Evolutionary conservation across 108 stramenopile species (phyloP).

Genomic region (Epithemia pelagica): DNA sequence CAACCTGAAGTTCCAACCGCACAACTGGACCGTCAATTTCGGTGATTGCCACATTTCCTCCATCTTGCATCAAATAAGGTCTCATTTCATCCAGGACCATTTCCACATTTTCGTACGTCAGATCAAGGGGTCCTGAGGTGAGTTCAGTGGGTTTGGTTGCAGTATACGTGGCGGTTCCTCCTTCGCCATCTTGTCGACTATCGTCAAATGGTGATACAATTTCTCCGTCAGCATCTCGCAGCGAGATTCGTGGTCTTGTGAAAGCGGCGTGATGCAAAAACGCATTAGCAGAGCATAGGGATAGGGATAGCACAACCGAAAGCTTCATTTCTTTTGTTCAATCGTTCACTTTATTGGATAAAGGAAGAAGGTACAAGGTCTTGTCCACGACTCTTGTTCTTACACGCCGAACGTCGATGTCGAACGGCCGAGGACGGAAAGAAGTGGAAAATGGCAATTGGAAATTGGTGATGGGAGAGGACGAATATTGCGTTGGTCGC

Average conservation of each 20-base stretch:
- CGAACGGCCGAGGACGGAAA: too few species aligned
- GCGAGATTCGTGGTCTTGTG: neutral
- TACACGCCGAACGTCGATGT: too few species aligned
- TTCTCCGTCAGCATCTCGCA: neutral
- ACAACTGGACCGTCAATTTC: slow-evolving; percentile 98
- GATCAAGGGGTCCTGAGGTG: slow-evolving; percentile 60
- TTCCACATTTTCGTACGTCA: slow-evolving; percentile 96
- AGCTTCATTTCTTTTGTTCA: too few species aligned
- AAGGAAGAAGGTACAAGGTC: too few species aligned
- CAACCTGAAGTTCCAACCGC: slow-evolving; percentile 80
- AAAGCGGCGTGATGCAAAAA: neutral
- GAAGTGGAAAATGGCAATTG: too few species aligned
- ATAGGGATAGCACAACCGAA: neutral
- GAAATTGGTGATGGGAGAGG: too few species aligned
- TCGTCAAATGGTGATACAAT: slow-evolving; percentile 52
- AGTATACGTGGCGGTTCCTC: neutral
- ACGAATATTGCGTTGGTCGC: too few species aligned
- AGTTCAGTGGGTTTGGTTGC: neutral
- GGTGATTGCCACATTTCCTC: slow-evolving; percentile 88
- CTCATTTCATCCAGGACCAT: slow-evolving; percentile 93
- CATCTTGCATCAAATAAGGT: slow-evolving; percentile 82
- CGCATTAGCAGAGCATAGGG: neutral
- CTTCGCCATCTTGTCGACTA: neutral
- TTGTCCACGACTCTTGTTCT: too few species aligned
- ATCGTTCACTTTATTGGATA: too few species aligned